These are phyloP conservation scores for Combretum micranthum DNA, from an alignment of 345 rosid species.

Conservation along the genomic window DNA sequence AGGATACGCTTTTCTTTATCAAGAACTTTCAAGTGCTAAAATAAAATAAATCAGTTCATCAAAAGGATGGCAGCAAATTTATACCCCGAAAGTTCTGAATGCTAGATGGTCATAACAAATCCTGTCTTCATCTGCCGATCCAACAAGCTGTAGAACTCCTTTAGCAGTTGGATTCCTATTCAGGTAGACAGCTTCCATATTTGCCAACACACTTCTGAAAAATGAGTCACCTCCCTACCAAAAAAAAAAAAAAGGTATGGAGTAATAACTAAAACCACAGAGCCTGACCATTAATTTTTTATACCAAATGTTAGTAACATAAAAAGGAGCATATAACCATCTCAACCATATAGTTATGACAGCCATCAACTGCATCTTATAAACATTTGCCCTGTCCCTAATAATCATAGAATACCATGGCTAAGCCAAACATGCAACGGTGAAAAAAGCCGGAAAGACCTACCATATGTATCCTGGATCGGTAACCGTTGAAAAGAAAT, in stretches of 20 bases:
- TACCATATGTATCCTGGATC: too few species aligned
- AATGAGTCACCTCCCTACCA: conserved; percentile 51
- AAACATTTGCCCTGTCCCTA: not conserved
- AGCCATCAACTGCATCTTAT: not conserved
- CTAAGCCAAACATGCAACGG: too few species aligned
- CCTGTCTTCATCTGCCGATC: conserved; percentile 34
- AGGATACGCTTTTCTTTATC: not conserved
- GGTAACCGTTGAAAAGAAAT: too few species aligned
- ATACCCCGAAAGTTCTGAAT: conserved; percentile 90
- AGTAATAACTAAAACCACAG: not conserved
- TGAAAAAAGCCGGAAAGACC: too few species aligned
- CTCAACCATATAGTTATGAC: not conserved
- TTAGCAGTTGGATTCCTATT: conserved; percentile 79
- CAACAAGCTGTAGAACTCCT: conserved; percentile 65
- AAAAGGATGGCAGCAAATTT: not conserved
- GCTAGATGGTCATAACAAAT: conserved; percentile 92
- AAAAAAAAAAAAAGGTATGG: not conserved
- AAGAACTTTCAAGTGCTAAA: not conserved
- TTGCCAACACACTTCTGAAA: conserved; percentile 57
- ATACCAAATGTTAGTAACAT: not conserved
- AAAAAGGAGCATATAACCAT: not conserved
- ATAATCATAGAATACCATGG: too few species aligned
- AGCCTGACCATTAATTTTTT: not conserved
- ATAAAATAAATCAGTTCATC: not conserved
- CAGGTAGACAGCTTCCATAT: conserved; percentile 67